Percentiles rank a stretch among this genome's conserved stretches.
Evolutionary conservation across 2,329 filamentous ascomycete genomes (phyloP).

Genomic region (Trichoderma atrobrunneum): DNA sequence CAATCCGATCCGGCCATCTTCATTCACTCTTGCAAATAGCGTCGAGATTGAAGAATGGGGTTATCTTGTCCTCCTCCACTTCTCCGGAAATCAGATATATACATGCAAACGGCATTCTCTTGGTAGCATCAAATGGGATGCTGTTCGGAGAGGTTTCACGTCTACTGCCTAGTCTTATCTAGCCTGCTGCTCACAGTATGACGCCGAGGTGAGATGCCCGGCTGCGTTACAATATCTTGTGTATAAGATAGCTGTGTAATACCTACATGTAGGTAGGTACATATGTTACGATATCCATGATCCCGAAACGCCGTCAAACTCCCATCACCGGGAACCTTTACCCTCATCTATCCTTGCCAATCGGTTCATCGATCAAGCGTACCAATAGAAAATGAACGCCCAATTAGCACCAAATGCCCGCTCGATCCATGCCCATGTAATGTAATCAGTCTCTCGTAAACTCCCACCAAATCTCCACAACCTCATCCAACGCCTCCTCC

Average conservation of each 20-base stretch:
- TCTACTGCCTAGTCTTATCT: not conserved
- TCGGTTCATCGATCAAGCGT: constrained; percentile 4
- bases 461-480: constrained; percentile 50
- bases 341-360: not conserved
- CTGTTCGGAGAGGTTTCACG: not conserved
- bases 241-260: not conserved
- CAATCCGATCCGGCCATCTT: not conserved
- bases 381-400: not conserved
- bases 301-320: not conserved
- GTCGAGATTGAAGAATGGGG: not conserved
- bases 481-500: constrained; percentile 40
- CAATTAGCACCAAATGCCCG: not conserved
- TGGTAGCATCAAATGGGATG: not conserved
- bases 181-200: not conserved
- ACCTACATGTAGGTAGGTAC: not conserved
- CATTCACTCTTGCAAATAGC: not conserved
- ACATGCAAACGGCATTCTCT: not conserved
- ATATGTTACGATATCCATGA: not conserved
- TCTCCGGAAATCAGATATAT: not conserved
- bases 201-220: not conserved
- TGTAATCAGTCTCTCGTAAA: constrained; percentile 15
- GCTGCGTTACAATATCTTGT: not conserved
- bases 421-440: not conserved
- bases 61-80: not conserved
- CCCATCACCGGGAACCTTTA: not conserved